Percentiles rank a stretch among this genome's conserved stretches.
Conservation (phyloP, 345 rosid species). For the Hibiscus tridactylites region DNA sequence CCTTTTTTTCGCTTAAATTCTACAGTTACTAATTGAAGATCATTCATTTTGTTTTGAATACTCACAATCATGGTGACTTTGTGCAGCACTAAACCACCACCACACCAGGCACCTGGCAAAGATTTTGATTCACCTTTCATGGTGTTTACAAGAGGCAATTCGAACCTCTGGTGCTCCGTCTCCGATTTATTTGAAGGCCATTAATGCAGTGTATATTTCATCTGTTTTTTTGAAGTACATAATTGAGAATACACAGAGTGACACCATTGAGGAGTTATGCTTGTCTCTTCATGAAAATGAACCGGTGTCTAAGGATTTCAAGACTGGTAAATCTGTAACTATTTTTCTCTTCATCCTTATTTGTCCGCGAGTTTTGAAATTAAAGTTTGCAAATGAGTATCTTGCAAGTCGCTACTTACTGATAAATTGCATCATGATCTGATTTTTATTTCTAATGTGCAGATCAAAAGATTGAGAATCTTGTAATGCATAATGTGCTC, state of each 20-base stretch:
- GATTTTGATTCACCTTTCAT: slow-evolving; percentile 72
- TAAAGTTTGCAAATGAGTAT: not conserved
- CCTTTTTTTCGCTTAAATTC: not conserved
- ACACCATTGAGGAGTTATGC: slow-evolving; percentile 41
- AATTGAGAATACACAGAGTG: slow-evolving; percentile 56
- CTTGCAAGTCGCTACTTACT: not conserved
- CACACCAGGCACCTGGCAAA: slow-evolving; percentile 82
- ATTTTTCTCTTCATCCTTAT: not conserved
- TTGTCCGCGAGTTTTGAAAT: slow-evolving; percentile 3
- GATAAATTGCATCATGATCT: slow-evolving; percentile 4
- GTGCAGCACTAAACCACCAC: slow-evolving; percentile 65
- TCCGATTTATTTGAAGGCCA: slow-evolving; percentile 44
- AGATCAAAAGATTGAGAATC: slow-evolving; percentile 68
- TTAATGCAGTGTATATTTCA: slow-evolving; percentile 69
- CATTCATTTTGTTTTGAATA: no score
- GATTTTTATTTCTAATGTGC: slow-evolving; percentile 28
- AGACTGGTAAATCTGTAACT: slow-evolving; percentile 34
- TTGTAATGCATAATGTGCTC: slow-evolving; percentile 71
- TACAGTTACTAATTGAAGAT: not conserved
- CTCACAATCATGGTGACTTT: no score
- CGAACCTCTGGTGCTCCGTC: slow-evolving; percentile 38
- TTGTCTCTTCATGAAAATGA: slow-evolving; percentile 65
- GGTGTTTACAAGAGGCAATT: slow-evolving; percentile 70
- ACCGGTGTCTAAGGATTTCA: slow-evolving; percentile 43
- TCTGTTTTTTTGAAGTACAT: slow-evolving; percentile 73